Percentiles rank a stretch among this genome's conserved stretches.
phyloP scores from a whole-genome alignment of 2,329 filamentous ascomycete species.

The Curvularia verruculosa region DNA sequence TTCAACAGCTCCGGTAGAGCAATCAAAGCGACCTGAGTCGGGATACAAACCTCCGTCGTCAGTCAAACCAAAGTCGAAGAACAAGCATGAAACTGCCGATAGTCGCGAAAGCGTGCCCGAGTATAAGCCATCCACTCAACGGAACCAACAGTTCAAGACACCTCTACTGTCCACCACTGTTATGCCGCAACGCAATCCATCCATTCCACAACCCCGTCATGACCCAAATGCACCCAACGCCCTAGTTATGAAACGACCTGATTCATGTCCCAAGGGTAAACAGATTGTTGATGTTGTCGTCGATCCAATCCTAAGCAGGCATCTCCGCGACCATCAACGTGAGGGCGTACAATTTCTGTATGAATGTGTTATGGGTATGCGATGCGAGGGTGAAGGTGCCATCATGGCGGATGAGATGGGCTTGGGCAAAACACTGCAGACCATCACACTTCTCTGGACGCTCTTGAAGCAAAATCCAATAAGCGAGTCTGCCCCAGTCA shows the following conservation, averaged over 20 bases:
- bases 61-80: slow-evolving; percentile 25
- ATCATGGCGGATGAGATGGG: slow-evolving; percentile 80
- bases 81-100: slow-evolving; percentile 4
- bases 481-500: slow-evolving; percentile 62
- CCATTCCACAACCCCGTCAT: slow-evolving; percentile 66
- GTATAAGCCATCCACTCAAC: slow-evolving; percentile 46
- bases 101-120: slow-evolving; percentile 48
- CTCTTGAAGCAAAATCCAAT: slow-evolving; percentile 74
- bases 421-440: slow-evolving; percentile 74
- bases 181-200: slow-evolving; percentile 54
- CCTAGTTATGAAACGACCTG: slow-evolving; percentile 70
- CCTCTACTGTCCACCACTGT: slow-evolving; percentile 63
- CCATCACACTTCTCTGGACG: slow-evolving; percentile 74
- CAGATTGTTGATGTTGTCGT: slow-evolving; percentile 74
- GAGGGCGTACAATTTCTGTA: slow-evolving; percentile 75
- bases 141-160: slow-evolving; percentile 64
- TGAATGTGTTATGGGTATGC: slow-evolving; percentile 77
- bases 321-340: slow-evolving; percentile 70
- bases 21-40: slow-evolving; percentile 22
- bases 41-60: slow-evolving; percentile 23
- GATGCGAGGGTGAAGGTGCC: slow-evolving; percentile 69
- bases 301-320: slow-evolving; percentile 67
- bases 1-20: slow-evolving; percentile 25
- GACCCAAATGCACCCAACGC: slow-evolving; percentile 65
- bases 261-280: slow-evolving; percentile 63